Conservation (phyloP, 148 eudicot genomes). For the Selenicereus undatus region DNA sequence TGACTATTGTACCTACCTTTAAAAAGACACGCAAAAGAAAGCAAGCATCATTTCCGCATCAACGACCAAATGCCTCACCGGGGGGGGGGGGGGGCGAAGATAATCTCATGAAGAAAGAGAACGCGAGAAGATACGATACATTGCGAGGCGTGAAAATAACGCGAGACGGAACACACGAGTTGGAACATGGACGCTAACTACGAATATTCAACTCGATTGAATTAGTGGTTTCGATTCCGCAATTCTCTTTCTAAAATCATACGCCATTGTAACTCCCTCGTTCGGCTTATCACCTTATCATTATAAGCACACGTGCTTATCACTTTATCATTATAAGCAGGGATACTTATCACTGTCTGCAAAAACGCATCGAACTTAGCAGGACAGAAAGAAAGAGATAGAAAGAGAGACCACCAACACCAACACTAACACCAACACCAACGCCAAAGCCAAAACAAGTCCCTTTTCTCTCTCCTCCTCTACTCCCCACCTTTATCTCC, state of each 20-base stretch:
- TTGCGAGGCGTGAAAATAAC: background rate
- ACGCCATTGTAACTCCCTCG: slow-evolving; percentile 13
- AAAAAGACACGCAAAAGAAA: too few relatives aligned
- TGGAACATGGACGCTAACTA: slow-evolving; percentile 36
- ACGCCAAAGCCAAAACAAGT: background rate
- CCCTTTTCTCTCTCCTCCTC: slow-evolving; percentile 11
- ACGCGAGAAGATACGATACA: background rate
- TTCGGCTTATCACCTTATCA: slow-evolving; percentile 40
- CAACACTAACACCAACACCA: slow-evolving; percentile 21
- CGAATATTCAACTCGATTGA: slow-evolving; percentile 55
- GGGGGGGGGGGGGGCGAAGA: too few relatives aligned
- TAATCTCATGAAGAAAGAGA: too few relatives aligned
- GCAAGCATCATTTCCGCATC: too few relatives aligned
- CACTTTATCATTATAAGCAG: slow-evolving; percentile 52
- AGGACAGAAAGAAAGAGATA: slow-evolving; percentile 24
- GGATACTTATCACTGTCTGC: slow-evolving; percentile 31
- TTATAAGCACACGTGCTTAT: slow-evolving; percentile 37
- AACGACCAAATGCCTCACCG: too few relatives aligned
- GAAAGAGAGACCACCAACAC: slow-evolving; percentile 17
- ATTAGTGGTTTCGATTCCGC: slow-evolving; percentile 50
- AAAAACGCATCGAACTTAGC: slow-evolving; percentile 57
- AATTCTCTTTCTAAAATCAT: slow-evolving; percentile 23
- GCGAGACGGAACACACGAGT: background rate
- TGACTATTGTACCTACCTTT: too few relatives aligned
- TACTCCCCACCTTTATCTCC: slow-evolving; percentile 1